Percentiles rank a stretch among this genome's conserved stretches.
Conservation (phyloP, 208 protist genomes). For the Borovskyia barvae region DNA sequence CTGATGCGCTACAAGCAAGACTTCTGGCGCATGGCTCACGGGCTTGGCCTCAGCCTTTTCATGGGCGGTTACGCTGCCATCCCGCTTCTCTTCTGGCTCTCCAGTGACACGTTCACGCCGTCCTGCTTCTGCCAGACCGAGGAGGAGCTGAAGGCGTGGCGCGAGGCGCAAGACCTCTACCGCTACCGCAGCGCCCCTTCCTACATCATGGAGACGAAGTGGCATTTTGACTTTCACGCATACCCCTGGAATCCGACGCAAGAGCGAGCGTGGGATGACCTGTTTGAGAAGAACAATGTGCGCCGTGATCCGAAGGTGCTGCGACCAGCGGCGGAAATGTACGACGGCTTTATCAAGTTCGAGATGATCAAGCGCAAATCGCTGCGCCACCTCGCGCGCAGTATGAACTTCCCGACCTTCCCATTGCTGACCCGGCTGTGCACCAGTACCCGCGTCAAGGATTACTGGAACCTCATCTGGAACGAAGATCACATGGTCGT, state of each 20-base stretch:
- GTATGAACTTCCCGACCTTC: conserved; percentile 89
- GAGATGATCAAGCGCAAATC: conserved; percentile 83
- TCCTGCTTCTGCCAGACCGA: conserved; percentile 59
- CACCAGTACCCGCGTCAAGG: conserved; percentile 76
- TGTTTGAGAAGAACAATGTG: conserved; percentile 93
- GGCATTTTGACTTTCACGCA: conserved; percentile 87
- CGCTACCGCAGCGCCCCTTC: conserved; percentile 88
- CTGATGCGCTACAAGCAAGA: conserved; percentile 85
- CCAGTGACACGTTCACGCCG: conserved; percentile 87
- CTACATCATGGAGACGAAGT: conserved; percentile 87
- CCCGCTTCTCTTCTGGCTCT: conserved; percentile 78
- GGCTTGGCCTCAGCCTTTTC: conserved; percentile 37
- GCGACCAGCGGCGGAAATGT: conserved; percentile 85
- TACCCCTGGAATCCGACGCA: conserved; percentile 75
- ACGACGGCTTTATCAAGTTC: conserved; percentile 86
- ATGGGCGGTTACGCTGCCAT: conserved; percentile 82
- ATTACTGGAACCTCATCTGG: conserved; percentile 91
- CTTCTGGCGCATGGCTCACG: conserved; percentile 82
- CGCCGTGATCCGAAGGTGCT: conserved; percentile 81
- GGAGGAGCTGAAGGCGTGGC: conserved; percentile 80
- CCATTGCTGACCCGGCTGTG: conserved; percentile 85
- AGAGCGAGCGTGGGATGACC: conserved; percentile 88
- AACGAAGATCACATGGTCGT: conserved; percentile 94
- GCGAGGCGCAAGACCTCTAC: conserved; percentile 84
- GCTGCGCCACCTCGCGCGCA: conserved; percentile 81